Conservation (phyloP, 192 early-diverging fungal genomes). For the Umbelopsis sp. region DNA sequence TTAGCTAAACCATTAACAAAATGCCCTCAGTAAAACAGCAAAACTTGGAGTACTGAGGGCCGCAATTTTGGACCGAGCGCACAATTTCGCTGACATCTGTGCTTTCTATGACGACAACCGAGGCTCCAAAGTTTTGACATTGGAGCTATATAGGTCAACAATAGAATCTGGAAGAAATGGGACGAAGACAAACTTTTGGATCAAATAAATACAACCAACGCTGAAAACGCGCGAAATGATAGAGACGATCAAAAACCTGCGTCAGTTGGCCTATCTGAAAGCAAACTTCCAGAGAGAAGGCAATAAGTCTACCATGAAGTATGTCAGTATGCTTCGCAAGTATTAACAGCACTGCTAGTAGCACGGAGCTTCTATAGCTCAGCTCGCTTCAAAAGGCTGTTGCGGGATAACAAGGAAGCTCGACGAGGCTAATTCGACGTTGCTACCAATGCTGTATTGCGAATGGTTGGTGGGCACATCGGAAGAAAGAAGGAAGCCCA, state of each 20-base stretch:
- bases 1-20: neutral
- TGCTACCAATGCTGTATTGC: neutral
- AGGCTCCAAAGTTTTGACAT: neutral
- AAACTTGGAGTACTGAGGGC: neutral
- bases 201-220: neutral
- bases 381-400: neutral
- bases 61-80: neutral
- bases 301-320: neutral
- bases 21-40: neutral
- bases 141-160: neutral
- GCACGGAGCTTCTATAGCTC: neutral
- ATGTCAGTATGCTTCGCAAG: neutral
- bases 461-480: slow-evolving; percentile 7
- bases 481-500: neutral
- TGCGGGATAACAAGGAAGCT: neutral
- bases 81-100: neutral
- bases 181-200: neutral
- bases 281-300: no score
- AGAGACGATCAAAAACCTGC: neutral
- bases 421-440: neutral
- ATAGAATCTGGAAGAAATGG: neutral
- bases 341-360: no score
- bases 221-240: neutral
- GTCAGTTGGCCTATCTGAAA: neutral
- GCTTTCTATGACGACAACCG: neutral